Evolutionary conservation across 129 eudicot species (phyloP).

Genomic region (Flaveria brownii): DNA sequence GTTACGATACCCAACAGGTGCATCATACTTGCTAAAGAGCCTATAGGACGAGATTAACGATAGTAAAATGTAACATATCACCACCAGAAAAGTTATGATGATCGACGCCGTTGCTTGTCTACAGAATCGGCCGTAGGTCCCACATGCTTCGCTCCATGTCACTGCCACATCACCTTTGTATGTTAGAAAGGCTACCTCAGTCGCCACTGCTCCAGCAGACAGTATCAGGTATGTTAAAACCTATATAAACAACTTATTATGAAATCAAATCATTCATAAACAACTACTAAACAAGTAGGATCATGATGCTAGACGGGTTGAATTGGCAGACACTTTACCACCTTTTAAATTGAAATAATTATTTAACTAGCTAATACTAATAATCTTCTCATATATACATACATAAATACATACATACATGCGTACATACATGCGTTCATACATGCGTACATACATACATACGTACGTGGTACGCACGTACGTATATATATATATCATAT

Average conservation of each 20-base stretch:
- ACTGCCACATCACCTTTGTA: slow-evolving; percentile 75
- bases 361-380: too few species aligned
- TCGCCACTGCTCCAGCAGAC: slow-evolving; percentile 77
- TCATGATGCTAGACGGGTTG: background rate
- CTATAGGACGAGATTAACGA: slow-evolving; percentile 81
- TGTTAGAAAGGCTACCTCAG: slow-evolving; percentile 72
- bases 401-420: too few species aligned
- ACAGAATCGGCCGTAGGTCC: slow-evolving; percentile 68
- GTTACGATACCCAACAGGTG: slow-evolving; percentile 50
- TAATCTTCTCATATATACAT: too few species aligned
- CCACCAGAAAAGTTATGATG: slow-evolving; percentile 59
- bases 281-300: background rate
- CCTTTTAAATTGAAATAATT: too few species aligned
- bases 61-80: slow-evolving; percentile 64
- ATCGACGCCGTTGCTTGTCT: slow-evolving; percentile 65
- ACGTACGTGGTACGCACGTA: too few species aligned
- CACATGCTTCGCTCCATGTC: slow-evolving; percentile 81
- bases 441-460: too few species aligned
- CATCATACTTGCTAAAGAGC: slow-evolving; percentile 86
- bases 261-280: too few species aligned
- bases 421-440: too few species aligned
- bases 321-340: too few species aligned
- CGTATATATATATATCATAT: too few species aligned
- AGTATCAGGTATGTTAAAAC: slow-evolving; percentile 67
- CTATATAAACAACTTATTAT: slow-evolving; percentile 26